phyloP scores from a whole-genome alignment of 2,329 filamentous ascomycete species.

The Nannizziopsis barbatae region DNA sequence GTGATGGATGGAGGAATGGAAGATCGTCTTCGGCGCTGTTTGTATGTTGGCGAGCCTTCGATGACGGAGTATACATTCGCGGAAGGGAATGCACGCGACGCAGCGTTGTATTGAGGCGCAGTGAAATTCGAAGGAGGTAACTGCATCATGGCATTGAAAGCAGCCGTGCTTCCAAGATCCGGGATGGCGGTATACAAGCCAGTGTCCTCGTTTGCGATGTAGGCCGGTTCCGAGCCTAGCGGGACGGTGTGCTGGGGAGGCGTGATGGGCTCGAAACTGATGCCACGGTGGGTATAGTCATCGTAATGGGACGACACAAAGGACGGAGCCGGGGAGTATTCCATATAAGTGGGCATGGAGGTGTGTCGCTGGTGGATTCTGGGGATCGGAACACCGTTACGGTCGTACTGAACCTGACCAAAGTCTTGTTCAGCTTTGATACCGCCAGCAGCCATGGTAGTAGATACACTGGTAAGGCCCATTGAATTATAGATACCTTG shows the following conservation, averaged over 20 bases:
- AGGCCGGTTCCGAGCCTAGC: slow-evolving; percentile 78
- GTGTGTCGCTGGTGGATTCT: slow-evolving; percentile 84
- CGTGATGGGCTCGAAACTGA: slow-evolving; percentile 94
- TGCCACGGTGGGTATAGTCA: slow-evolving; percentile 90
- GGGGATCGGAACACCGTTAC: slow-evolving; percentile 74
- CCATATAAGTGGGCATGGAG: slow-evolving; percentile 97
- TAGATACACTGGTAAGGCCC: slow-evolving; percentile 57
- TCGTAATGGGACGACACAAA: slow-evolving; percentile 98
- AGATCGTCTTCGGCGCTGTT: slow-evolving; percentile 86
- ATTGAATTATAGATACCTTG: slow-evolving; percentile 63
- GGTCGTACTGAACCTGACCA: slow-evolving; percentile 73
- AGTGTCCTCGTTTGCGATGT: slow-evolving; percentile 96
- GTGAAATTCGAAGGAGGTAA: slow-evolving; percentile 75
- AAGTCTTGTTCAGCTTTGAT: slow-evolving; percentile 87
- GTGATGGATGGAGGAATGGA: slow-evolving; percentile 77
- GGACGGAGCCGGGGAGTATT: slow-evolving; percentile 94
- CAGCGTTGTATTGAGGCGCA: slow-evolving; percentile 65
- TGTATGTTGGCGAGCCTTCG: slow-evolving; percentile 96
- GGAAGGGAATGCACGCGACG: slow-evolving; percentile 53
- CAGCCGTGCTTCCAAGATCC: slow-evolving; percentile 64
- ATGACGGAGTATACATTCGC: slow-evolving; percentile 91
- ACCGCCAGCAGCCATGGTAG: slow-evolving; percentile 48
- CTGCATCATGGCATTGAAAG: slow-evolving; percentile 81
- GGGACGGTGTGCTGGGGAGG: slow-evolving; percentile 81
- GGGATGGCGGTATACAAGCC: slow-evolving; percentile 91